Conservation (phyloP, 1,284 basidiomycete genomes). For the Singerocomus inundabilis region DNA sequence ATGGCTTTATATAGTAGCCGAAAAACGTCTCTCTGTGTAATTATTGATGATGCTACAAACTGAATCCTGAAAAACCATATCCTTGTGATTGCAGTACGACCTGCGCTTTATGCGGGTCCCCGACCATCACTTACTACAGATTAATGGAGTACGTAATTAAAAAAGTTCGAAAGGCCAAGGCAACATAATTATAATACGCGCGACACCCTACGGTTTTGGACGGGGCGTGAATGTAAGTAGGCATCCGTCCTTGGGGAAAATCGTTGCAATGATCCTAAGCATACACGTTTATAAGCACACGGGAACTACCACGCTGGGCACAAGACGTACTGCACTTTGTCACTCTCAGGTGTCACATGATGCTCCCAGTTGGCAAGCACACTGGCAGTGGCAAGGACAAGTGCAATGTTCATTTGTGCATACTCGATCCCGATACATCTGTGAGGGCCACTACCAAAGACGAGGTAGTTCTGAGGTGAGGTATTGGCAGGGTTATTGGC, state of each 20-base stretch:
- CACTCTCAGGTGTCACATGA: constrained; percentile 73
- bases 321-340: constrained; percentile 76
- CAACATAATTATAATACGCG: not conserved
- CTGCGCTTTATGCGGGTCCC: no score
- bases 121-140: not conserved
- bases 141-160: constrained; percentile 16
- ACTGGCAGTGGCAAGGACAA: constrained; percentile 84
- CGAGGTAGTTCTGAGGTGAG: constrained; percentile 93
- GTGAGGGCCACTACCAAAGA: constrained; percentile 94
- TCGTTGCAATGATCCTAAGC: constrained; percentile 80
- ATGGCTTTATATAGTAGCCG: no score
- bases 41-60: no score
- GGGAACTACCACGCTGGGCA: not conserved
- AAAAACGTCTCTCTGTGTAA: no score
- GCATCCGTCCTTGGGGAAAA: constrained; percentile 95
- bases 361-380: constrained; percentile 90
- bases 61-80: no score
- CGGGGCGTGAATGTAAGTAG: constrained; percentile 74
- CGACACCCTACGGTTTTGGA: constrained; percentile 21
- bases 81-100: no score
- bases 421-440: constrained; percentile 94
- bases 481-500: constrained; percentile 76
- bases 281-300: constrained; percentile 2
- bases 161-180: not conserved
- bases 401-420: constrained; percentile 87